Base-by-base conservation (phyloP, 106 monocot species). In the Acorus calamus region DNA sequence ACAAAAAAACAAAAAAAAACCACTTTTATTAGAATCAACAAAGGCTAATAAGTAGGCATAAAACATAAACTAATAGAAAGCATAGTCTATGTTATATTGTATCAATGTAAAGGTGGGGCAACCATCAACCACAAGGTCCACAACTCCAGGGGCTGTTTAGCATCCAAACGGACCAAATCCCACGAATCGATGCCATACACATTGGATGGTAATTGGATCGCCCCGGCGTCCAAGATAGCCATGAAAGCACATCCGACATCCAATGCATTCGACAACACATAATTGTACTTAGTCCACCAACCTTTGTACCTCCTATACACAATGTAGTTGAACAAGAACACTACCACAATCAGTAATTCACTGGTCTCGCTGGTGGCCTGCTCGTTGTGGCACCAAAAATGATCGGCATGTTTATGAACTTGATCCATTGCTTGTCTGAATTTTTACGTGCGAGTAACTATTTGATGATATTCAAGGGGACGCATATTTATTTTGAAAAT, bases 351-450 rank as follows among this genome's bases (percentile, higher is more conserved):
- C 56, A 48, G 68, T 68, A 73, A 48, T 73, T 72, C 13, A 68
- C 72, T 0, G 77, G 51, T 44, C 49, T 52, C 2, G 72, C 67
- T 0, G 72, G 67, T 4, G 67, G 71, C 62, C 71, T 71, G 13
- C 44, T 13, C 0, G 47, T 5, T 0, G 63, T 55, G 28, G 56
- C 62, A 2, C 72, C 51, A 12, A 78, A 59, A 50, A 78, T 50
- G 44, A 78, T 49, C 4, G 78, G 73, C 42, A 73, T 64, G 73
- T 78, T 78, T 68, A 78, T 65, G 53, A 65, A 44, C 5, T 44
- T 50, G 66, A 79, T 74, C 79, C 79, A 79, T n/a, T 70, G 69
- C 65, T 70, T 70, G 46, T 70, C 65, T 2, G 74, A 74, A 66
- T 46, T 60, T 3, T 28, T 14, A 3, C 50, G 47, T 50, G 74